Conservation (phyloP, 495 filamentous ascomycete species). For the Neurospora discreta region DNA sequence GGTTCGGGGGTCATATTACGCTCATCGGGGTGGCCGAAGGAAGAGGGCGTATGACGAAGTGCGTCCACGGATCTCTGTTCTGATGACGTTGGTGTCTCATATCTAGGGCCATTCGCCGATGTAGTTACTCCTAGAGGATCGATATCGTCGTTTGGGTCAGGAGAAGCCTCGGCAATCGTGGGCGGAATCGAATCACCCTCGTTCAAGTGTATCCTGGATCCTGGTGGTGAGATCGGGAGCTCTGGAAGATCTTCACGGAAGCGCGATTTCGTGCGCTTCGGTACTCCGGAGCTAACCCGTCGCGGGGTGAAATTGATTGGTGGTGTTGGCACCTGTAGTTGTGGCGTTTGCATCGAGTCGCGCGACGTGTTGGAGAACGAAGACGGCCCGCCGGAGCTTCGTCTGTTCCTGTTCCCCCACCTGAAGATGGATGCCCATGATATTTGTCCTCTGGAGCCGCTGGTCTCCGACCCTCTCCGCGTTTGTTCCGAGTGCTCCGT, state of each 20-base stretch:
- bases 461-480: constrained; percentile 29
- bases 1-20: constrained; percentile 32
- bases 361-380: constrained; percentile 77
- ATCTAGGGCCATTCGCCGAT: constrained; percentile 13
- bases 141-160: constrained; percentile 3
- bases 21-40: constrained; percentile 31
- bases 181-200: constrained; percentile 37
- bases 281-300: constrained; percentile 30
- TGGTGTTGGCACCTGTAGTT: constrained; percentile 17
- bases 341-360: constrained; percentile 50
- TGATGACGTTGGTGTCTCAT: constrained; percentile 39
- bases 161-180: constrained; percentile 14
- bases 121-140: constrained; percentile 12
- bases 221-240: constrained; percentile 67
- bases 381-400: constrained; percentile 45
- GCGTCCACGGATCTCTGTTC: constrained; percentile 31
- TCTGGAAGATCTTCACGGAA: constrained; percentile 92
- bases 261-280: constrained; percentile 73
- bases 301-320: constrained; percentile 22
- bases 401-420: constrained; percentile 49
- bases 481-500: constrained; percentile 26
- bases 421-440: constrained; percentile 67
- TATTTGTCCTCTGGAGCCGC: constrained; percentile 27
- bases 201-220: constrained; percentile 68
- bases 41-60: constrained; percentile 32